Evolutionary conservation across 164 flowering plant species (phyloP).

Genomic region (Litsea cubeba): DNA sequence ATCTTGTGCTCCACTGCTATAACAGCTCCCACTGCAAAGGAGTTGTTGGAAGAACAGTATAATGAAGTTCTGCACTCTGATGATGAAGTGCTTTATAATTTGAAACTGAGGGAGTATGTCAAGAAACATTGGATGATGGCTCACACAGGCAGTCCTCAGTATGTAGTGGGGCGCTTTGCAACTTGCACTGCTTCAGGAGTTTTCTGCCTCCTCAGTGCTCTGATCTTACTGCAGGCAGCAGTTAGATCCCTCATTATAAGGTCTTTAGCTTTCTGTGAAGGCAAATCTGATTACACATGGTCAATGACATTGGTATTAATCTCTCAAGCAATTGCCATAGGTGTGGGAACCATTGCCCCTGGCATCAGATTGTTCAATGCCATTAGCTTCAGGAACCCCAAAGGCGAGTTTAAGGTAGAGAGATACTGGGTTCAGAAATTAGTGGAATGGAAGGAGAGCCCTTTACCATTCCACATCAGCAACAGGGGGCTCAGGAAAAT

Average conservation of each 20-base stretch:
- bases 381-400: neutral
- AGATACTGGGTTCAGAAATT: conserved; percentile 39
- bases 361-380: neutral
- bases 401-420: conserved; percentile 26
- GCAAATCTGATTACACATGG: conserved; percentile 56
- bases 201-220: conserved; percentile 35
- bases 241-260: conserved; percentile 28
- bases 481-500: neutral
- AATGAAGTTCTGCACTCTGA: neutral
- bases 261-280: conserved; percentile 33
- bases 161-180: conserved; percentile 48
- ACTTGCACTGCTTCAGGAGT: conserved; percentile 52
- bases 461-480: conserved; percentile 1
- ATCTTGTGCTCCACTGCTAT: conserved; percentile 5
- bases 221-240: conserved; percentile 37
- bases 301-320: conserved; percentile 12
- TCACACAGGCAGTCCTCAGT: conserved; percentile 48
- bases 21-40: conserved; percentile 25
- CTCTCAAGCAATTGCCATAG: neutral
- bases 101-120: conserved; percentile 28
- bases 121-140: conserved; percentile 59
- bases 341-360: neutral
- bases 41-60: conserved; percentile 30
- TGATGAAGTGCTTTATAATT: conserved; percentile 9
- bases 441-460: conserved; percentile 30